A percentile compares a stretch with the other conserved stretches of the same genome.
Conservation (phyloP, 2,329 filamentous ascomycete genomes). For the Cladosporium sp. region DNA sequence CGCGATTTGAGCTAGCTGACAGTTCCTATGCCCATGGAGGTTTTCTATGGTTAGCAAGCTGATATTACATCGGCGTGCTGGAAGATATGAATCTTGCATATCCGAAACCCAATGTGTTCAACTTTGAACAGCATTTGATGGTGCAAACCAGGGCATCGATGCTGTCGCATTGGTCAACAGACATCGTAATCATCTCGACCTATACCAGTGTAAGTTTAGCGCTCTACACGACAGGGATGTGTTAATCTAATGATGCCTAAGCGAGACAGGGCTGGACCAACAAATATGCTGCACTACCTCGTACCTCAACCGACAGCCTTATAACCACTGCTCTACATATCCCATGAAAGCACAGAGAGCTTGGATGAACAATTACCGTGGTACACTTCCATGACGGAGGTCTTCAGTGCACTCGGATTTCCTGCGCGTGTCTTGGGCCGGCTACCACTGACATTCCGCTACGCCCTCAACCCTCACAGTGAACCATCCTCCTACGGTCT, state of each 20-base stretch:
- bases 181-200: not conserved
- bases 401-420: conserved; percentile 13
- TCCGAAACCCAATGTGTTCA: too few relatives aligned
- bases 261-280: not conserved
- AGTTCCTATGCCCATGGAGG: too few relatives aligned
- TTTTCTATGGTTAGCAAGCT: too few relatives aligned
- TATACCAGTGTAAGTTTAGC: not conserved
- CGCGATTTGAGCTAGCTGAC: too few relatives aligned
- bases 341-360: too few relatives aligned
- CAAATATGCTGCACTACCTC: not conserved
- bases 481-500: conserved; percentile 10
- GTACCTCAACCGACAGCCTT: not conserved
- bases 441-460: conserved; percentile 12
- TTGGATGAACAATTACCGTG: too few relatives aligned
- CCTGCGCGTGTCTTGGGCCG: conserved; percentile 14
- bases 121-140: not conserved
- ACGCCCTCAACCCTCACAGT: not conserved
- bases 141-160: not conserved
- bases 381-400: not conserved
- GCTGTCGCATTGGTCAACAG: not conserved
- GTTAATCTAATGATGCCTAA: not conserved
- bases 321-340: too few relatives aligned
- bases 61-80: not conserved
- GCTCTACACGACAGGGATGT: not conserved
- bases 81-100: not conserved